Conservation (phyloP, 139 green algal genomes). For the Coccomyxa sp. region DNA sequence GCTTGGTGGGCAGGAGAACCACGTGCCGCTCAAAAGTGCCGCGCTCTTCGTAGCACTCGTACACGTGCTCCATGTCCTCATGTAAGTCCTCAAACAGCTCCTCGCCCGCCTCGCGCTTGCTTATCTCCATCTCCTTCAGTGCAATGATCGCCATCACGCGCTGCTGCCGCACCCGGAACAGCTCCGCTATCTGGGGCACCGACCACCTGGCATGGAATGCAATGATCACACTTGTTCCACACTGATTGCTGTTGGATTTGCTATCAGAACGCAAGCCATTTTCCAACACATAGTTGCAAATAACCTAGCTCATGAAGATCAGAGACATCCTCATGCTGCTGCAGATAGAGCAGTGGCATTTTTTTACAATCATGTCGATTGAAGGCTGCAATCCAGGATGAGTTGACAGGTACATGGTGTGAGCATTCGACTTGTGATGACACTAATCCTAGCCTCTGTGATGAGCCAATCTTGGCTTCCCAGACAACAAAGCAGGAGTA, state of each 20-base stretch:
- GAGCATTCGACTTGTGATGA: neutral
- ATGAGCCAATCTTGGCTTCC: no score
- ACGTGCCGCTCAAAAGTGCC: constrained; percentile 44
- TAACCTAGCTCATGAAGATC: neutral
- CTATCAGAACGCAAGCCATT: neutral
- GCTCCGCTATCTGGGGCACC: constrained; percentile 19
- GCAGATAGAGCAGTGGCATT: neutral
- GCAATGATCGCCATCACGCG: constrained; percentile 57
- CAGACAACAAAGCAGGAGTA: neutral
- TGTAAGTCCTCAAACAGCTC: constrained; percentile 2
- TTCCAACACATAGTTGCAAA: neutral
- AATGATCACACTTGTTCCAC: neutral
- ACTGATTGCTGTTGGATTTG: neutral
- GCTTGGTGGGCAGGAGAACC: constrained; percentile 12
- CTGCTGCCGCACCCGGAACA: constrained; percentile 52
- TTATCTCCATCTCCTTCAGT: constrained; percentile 38
- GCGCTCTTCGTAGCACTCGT: constrained; percentile 17
- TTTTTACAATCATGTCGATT: neutral
- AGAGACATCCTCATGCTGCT: no score
- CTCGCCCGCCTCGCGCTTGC: neutral
- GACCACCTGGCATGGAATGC: constrained; percentile 16
- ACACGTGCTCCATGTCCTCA: constrained; percentile 24
- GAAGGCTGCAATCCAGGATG: no score
- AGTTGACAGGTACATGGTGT: neutral
- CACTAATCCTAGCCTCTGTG: no score